Evolutionary conservation across 2,329 filamentous ascomycete genomes (phyloP).

Genomic region (Neonectria ditissima): DNA sequence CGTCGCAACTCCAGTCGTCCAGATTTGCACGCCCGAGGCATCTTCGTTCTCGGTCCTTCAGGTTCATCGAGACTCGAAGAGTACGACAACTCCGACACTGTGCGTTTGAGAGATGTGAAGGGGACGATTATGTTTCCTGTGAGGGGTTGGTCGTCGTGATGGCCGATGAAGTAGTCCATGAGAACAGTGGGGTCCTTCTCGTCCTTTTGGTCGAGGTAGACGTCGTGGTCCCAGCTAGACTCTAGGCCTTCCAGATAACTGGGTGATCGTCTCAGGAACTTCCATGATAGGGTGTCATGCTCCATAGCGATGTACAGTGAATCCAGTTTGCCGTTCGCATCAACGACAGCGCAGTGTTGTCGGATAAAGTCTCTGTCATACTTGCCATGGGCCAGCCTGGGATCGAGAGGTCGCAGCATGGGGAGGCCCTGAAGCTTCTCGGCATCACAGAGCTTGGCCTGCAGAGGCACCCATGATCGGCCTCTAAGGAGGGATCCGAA

Average conservation of each 20-base stretch:
- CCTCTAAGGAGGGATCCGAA: constrained; percentile 64
- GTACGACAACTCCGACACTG: constrained; percentile 65
- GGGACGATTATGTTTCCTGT: constrained; percentile 39
- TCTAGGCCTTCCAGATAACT: constrained; percentile 66
- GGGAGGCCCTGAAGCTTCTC: constrained; percentile 66
- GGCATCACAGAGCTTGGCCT: constrained; percentile 68
- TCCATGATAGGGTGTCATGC: constrained; percentile 67
- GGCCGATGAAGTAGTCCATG: constrained; percentile 25
- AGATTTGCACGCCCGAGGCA: constrained; percentile 55
- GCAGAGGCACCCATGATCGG: constrained; percentile 68
- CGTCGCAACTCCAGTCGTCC: constrained; percentile 54
- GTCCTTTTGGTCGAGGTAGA: constrained; percentile 58
- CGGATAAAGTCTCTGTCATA: constrained; percentile 66
- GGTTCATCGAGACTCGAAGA: constrained; percentile 48
- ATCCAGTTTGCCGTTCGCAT: constrained; percentile 66
- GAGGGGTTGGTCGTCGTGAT: constrained; percentile 39
- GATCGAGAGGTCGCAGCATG: constrained; percentile 67
- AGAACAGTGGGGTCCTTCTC: constrained; percentile 38
- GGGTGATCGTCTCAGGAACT: constrained; percentile 60
- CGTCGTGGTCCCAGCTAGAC: constrained; percentile 65
- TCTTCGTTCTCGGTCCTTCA: constrained; percentile 52
- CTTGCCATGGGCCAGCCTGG: constrained; percentile 53
- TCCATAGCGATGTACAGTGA: constrained; percentile 71
- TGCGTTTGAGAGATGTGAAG: constrained; percentile 60
- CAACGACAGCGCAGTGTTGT: constrained; percentile 66